Evolutionary conservation across 2,329 filamentous ascomycete species (phyloP).

Genomic region (Cladosporium sp.): DNA sequence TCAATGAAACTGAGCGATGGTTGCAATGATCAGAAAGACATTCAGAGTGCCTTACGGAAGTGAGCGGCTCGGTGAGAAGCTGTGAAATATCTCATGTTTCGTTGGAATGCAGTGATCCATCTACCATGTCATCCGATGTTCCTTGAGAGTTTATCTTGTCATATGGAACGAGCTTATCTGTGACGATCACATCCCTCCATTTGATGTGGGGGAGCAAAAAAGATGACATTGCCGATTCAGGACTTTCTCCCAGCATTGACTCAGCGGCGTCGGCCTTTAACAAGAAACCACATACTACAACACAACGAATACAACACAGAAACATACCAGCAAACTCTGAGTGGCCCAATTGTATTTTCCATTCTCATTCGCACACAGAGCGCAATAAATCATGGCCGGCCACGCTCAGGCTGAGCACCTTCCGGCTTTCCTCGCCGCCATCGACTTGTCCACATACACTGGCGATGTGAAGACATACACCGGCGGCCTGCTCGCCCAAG

Average conservation of each 20-base stretch:
- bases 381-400: not conserved
- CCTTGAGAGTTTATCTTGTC: too few relatives aligned
- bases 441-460: conserved; percentile 39
- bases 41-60: too few relatives aligned
- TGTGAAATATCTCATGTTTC: too few relatives aligned
- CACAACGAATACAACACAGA: not conserved
- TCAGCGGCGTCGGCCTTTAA: not conserved
- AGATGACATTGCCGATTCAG: not conserved
- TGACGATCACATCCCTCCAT: not conserved
- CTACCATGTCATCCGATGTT: too few relatives aligned
- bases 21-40: too few relatives aligned
- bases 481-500: conserved; percentile 53
- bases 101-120: too few relatives aligned
- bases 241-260: conserved; percentile 1
- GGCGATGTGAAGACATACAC: conserved; percentile 48
- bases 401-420: conserved; percentile 19
- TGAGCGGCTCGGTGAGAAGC: too few relatives aligned
- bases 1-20: too few relatives aligned
- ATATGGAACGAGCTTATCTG: not conserved
- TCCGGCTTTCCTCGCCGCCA: conserved; percentile 45
- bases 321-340: not conserved
- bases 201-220: not conserved
- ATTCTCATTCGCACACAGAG: too few relatives aligned
- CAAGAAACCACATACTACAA: not conserved
- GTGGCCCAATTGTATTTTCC: too few relatives aligned